Percentiles rank a stretch among this genome's conserved stretches.
Conservation (phyloP, 2,329 filamentous ascomycete species). For the Aspergillus arachidicola region DNA sequence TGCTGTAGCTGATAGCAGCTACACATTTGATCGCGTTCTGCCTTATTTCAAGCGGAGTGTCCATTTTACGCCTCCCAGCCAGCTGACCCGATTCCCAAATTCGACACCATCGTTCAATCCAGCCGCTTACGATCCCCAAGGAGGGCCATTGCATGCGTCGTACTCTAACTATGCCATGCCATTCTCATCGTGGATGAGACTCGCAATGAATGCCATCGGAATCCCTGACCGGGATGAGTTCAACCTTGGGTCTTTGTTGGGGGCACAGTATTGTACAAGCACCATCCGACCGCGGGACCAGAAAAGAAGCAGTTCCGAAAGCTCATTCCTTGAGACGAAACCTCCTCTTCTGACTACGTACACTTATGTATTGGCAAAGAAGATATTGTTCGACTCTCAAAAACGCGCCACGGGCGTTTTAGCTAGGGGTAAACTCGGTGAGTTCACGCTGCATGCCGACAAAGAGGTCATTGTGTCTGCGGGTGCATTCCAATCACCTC, state of each 20-base stretch:
- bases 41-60: conserved; percentile 32
- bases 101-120: conserved; percentile 23
- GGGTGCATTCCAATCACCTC: conserved; percentile 55
- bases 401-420: conserved; percentile 47
- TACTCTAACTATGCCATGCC: conserved; percentile 40
- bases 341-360: conserved; percentile 42
- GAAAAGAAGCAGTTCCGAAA: conserved; percentile 51
- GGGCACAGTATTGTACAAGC: conserved; percentile 42
- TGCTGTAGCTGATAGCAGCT: conserved; percentile 27
- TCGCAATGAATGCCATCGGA: conserved; percentile 42
- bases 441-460: conserved; percentile 49
- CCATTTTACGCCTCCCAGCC: conserved; percentile 30
- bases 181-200: conserved; percentile 36
- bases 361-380: conserved; percentile 43
- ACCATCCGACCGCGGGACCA: conserved; percentile 51
- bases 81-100: conserved; percentile 18
- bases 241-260: conserved; percentile 43
- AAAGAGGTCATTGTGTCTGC: conserved; percentile 51
- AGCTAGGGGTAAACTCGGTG: conserved; percentile 39
- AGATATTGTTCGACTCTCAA: conserved; percentile 52
- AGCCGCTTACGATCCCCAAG: conserved; percentile 20
- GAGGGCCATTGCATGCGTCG: conserved; percentile 42
- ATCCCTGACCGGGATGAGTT: conserved; percentile 37
- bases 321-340: conserved; percentile 32
- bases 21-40: conserved; percentile 27